Base-by-base conservation (phyloP, 2,329 filamentous ascomycete species). In the Coniochaeta sp. region DNA sequence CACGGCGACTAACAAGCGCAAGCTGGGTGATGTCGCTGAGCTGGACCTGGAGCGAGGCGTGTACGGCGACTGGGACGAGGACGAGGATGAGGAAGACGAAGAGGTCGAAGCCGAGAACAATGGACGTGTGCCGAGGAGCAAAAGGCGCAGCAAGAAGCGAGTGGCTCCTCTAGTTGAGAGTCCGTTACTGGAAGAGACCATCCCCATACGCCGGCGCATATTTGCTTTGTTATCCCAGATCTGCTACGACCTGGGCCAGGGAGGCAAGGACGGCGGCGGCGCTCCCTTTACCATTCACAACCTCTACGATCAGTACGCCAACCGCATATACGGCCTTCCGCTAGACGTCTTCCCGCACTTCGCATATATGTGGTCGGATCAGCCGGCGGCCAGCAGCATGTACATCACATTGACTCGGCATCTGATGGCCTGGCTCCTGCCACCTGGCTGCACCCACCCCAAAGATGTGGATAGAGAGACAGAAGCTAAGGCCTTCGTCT, bases 151-250 rank as follows among this genome's bases (percentile, higher is more conserved):
- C 51, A 72, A 47, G 70, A 75, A 38, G 64, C 68, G 31, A 14
- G 26, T 26, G 35, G 6, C 14, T 35, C 14, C 20, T 45, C 22
- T 40, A 32, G 14, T 40, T 51, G 5, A n/a, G 31, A 16, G 6
- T 49, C 13, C 51, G 52, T 67, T 49, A 69, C 57, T 74, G 51
- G 64, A 73, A 32, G 79, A 86, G 48, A 81, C 85, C 0, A 69
- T 89, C 16, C 62, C 67, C 1, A 65, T 89, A 16, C 81, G 87
- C 6, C 75, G 85, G 55, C 80, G 85, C 0, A 67, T 89, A 4
- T 78, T 89, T 52, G 71, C 74, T 18, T 65, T 88, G 28, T 57
- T 81, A 4, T 78, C 76, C 0, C 70, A 75, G 3, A 69, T 71
- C 0, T 68, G 67, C 3, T 67, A 70, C 33, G 76, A 78, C 52